Evolutionary conservation across 1,284 basidiomycete species (phyloP), one percentile per base, ranked within the genome.

Genomic region (Irpex lacteus): DNA sequence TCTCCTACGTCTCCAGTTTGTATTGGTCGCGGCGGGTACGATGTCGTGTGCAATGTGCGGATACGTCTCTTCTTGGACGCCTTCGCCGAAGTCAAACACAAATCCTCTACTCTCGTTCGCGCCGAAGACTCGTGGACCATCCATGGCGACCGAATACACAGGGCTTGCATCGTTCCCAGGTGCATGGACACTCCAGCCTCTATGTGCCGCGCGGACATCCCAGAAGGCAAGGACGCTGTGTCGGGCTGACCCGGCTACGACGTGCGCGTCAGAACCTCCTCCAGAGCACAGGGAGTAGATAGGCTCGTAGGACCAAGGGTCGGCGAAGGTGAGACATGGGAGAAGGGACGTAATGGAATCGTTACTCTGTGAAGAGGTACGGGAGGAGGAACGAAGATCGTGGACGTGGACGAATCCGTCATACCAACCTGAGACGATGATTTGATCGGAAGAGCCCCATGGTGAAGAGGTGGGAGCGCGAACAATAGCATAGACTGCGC

Each of bases 361-460:
- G 64, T 67, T 52, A 13, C 11, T 36, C 34, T 19, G 34, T 62
- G 40, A 44, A 15, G 50, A 66, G 60, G 62, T 65, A 58, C 72
- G 73, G 4, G 70, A 59, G 15, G 83, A 77, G 15, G 81, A 78
- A 34, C 91, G 89, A 34, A 92, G 80, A 73, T 93, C 91, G 73
- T 92, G 85, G 58, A 90, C 81, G 53, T 83, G 81, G 36, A 91
- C 87, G 59, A 80, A 72, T 5, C 91, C 88, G 70, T 93, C 90
- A 73, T 86, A 92, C 91, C 91, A 93, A 1, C 91, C 91, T 2
- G 88, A 87, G 47, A 91, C 80, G n/a, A 93, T 64, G 21, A 91
- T 81, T 70, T 90, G 81, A n/a, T 89, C 84, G 4, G 89, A 89
- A 1, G 82, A 75, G 8, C 89, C 89, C 80, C 87, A 87, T 1